These are phyloP conservation scores for Leccinum incarnatum DNA, from an alignment of 768 basidiomycete species.

Conservation along the genomic window DNA sequence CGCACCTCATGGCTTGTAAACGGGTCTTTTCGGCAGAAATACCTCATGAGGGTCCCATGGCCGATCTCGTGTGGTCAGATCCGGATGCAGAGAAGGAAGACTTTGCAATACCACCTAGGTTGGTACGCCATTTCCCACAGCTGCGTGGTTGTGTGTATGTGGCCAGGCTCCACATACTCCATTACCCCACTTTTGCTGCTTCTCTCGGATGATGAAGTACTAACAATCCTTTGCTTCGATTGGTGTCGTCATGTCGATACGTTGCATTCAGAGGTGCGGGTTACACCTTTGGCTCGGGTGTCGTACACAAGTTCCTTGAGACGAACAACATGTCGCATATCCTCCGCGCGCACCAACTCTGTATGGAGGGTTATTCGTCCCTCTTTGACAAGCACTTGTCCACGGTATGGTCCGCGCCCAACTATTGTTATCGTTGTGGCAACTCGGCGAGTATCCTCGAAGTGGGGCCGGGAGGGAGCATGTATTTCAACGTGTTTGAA, in stretches of 20 bases:
- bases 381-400: constrained; percentile 93
- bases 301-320: constrained; percentile 96
- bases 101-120: constrained; percentile 98
- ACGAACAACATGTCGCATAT: constrained; percentile 97
- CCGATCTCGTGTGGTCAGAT: constrained; percentile 99
- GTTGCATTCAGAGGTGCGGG: constrained; percentile 75
- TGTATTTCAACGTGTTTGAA: constrained; percentile 97
- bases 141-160: constrained; percentile 4
- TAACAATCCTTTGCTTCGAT: constrained; percentile 6
- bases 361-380: constrained; percentile 99
- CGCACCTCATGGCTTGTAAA: constrained; percentile 21
- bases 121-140: constrained; percentile 26
- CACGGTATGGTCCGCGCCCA: constrained; percentile 98
- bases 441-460: constrained; percentile 96
- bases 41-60: constrained; percentile 99
- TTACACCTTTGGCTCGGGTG: constrained; percentile 97
- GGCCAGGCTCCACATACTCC: constrained; percentile 9
- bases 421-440: constrained; percentile 98
- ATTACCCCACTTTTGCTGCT: constrained; percentile 9
- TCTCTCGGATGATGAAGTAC: constrained; percentile 6
- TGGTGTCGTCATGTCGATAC: constrained; percentile 3
- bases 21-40: constrained; percentile 61
- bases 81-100: constrained; percentile 99
- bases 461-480: constrained; percentile 82
- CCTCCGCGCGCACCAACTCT: constrained; percentile 95